Base-by-base conservation (phyloP, 2,329 filamentous ascomycete species). In the Berkeleyomyces basicola region DNA sequence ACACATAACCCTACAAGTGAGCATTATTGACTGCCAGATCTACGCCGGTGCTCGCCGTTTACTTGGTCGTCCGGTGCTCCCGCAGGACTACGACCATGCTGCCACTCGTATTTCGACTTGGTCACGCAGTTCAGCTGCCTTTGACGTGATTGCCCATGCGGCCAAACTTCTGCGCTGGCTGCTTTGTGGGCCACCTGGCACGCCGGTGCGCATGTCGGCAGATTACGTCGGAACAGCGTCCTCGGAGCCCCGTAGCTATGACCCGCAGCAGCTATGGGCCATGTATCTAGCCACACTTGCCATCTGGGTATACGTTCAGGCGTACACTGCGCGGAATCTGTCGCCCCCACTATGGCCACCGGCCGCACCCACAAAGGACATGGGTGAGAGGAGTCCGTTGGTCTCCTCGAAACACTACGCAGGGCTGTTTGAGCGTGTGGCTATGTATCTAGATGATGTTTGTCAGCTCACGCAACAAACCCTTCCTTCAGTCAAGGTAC, bases 21-120 rank as follows among this genome's bases (percentile, higher is more conserved):
- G 95, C 69, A 88, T 96, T 49, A 83, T 93, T 33, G 90, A 95
- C 71, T 91, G 88, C 69, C 90, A 95, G 71, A 89, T 95, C 53
- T 95, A 90, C 70, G 88, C 89, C 0, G 87, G 89, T 1, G 87
- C 88, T 0, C 85, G 83, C 63, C 82, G 88, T 16, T 75, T 95
- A 0, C 80, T 95, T 1, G 89, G 90, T 7, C 82, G 90, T 47
- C 85, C 85, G 16, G 88, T 95, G 49, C 90, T 87, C 0, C 79
- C 82, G 0, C 79, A 85, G 60, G 90, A 95, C 73, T 85, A 90
- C 67, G 78, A 78, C 55, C 85, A 85, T 40, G 87, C 88, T 1
- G 82, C 85, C 51, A 79, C 84, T 59, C 83, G 88, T 65, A 91
- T 95, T 86, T 84, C 82, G 51, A 77, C 82, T 9, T 96, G 90